Base-by-base conservation (phyloP, 78 protist species). In the Bigelowiella natans region DNA sequence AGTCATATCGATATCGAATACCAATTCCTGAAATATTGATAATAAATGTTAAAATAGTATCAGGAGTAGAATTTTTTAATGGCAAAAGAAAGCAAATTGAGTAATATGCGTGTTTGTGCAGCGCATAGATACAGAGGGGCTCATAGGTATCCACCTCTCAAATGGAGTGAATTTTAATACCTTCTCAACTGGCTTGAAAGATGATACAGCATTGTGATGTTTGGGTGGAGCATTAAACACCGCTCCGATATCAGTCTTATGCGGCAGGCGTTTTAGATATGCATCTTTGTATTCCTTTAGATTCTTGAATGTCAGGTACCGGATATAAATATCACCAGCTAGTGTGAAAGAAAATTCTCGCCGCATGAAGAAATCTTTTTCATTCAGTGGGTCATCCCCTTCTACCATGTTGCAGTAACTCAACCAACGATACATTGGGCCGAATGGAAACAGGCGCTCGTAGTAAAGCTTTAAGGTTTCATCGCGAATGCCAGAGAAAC, bases 1-100 rank as follows among this genome's bases (percentile, higher is more conserved):
- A 82, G 96, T 94, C 94, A 97, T 92, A 92, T 99, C 99, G 31
- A 99, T 97, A 94, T 99, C 99, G 83, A 90, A 82, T 38, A 90
- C 88, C 39, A 90, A 36, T 51, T 90, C 92, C 38, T 86, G 38
- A 2, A 1, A 2, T 31, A 83, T 11, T 18, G 82, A 36, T 83
- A 34, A 26, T 31, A 83, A 83, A 18, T 36, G 2, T n/a, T n/a
- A n/a, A n/a, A 63, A 28, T 28, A 11, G 31, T 18, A 11, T 63
- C 31, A 63, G 82, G 31, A 28, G 11, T 18, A 28, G 18, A 11
- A 63, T 18, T 11, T 18, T 63, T 63, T 63, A 11, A 28, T 28
- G 31, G 18, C 11, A 63, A 11, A 28, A 11, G 11, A 18, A 63
- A 11, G 82, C 11, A 18, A 63, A 11, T 11, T 63, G 31, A 63